These are phyloP conservation scores for Erodium texanum DNA, from an alignment of 441 rosid genomes.

Conservation along the genomic window DNA sequence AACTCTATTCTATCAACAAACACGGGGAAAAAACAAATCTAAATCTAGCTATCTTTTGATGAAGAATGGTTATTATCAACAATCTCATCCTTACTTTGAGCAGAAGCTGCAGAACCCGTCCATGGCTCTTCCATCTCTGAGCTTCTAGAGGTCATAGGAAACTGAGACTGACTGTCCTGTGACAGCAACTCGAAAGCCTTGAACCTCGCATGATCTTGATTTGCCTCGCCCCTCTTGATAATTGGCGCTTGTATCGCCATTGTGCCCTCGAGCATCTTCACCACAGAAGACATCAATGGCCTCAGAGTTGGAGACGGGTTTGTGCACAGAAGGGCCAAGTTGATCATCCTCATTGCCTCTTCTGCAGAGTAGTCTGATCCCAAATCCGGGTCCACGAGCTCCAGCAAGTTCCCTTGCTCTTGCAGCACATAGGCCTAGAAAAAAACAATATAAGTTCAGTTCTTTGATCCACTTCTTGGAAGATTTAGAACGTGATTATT, in stretches of 20 bases:
- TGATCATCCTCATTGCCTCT: constrained; percentile 43
- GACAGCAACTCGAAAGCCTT: constrained; percentile 44
- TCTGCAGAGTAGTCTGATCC: constrained; percentile 28
- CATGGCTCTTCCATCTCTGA: constrained; percentile 42
- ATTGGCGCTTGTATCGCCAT: constrained; percentile 42
- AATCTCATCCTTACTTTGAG: neutral
- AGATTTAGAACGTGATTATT: too few species aligned
- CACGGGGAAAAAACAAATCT: too few species aligned
- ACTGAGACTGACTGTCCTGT: constrained; percentile 34
- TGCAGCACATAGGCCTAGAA: constrained; percentile 45
- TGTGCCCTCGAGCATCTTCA: constrained; percentile 48
- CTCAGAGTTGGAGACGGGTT: constrained; percentile 36
- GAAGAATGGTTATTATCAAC: neutral
- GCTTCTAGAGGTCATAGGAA: constrained; percentile 10
- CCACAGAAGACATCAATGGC: constrained; percentile 52
- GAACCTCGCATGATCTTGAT: constrained; percentile 35
- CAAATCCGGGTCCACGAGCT: constrained; percentile 41
- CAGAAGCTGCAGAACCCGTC: constrained; percentile 36
- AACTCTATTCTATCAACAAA: too few species aligned
- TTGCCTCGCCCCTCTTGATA: constrained; percentile 32
- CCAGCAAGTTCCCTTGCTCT: constrained; percentile 49
- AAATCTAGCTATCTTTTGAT: too few species aligned
- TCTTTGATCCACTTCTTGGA: too few species aligned
- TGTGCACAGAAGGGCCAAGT: constrained; percentile 51
- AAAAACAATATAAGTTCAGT: too few species aligned